Evolutionary conservation across 371 early-diverging fungal genomes (phyloP), one percentile per base, ranked within the genome.

Genomic region (Phascolomyces articulosus): DNA sequence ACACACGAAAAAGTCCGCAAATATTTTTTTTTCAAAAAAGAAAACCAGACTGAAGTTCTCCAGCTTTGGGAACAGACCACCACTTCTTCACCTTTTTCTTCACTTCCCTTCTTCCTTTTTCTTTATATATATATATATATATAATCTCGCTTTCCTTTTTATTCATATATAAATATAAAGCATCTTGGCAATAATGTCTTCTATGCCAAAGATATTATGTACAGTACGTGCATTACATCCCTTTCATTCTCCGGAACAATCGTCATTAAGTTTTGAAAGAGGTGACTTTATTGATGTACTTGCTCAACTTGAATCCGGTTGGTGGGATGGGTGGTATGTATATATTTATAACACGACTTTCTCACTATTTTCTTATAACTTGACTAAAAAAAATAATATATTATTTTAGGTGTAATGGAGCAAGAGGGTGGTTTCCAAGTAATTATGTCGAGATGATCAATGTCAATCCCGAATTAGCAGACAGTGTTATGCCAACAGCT

Each of bases 361-460:
- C n/a, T n/a, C n/a, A n/a, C n/a, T n/a, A n/a, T n/a, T n/a, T n/a
- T n/a, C n/a, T n/a, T n/a, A n/a, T n/a, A n/a, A n/a, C n/a, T n/a
- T n/a, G n/a, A n/a, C n/a, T n/a, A n/a, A n/a, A n/a, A n/a, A n/a
- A n/a, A n/a, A n/a, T n/a, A n/a, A n/a, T n/a, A n/a, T n/a, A n/a
- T n/a, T n/a, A n/a, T 41, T 54, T 10, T 62, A 79, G 79, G 74
- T 80, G 87, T 66, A 81, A 83, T 66, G 86, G 82, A 47, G 66
- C 70, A 63, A 81, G 87, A 63, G 95, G 95, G 29, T 95, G 95
- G 95, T 95, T 95, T 72, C 96, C 95, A 4, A 90, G 91, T 40
- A 93, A 92, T 67, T 94, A 88, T 75, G 92, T 94, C 15, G 82
- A 87, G 26, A 74, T 68, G 58, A 63, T 85, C 47, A 67, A 49